Evolutionary conservation across 768 basidiomycete genomes (phyloP), one percentile per base, ranked within the genome.

Genomic region (Daedaleopsis nitida): DNA sequence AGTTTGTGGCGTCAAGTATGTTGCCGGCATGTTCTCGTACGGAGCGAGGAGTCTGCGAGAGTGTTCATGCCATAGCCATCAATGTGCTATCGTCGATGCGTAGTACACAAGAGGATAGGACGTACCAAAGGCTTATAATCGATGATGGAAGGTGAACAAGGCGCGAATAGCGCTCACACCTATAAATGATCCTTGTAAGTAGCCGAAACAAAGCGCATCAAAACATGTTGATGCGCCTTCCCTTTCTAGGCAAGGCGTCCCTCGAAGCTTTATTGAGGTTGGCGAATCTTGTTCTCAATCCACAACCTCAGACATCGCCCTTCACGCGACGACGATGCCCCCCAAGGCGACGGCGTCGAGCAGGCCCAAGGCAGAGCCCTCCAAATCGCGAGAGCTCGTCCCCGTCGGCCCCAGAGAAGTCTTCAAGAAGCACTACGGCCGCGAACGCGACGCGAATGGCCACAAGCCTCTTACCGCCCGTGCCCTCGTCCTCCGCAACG

Each of bases 401-500:
- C 70, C 79, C 1, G 74, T 81, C 13, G 87, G 87, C n/a, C 80
- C 83, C 13, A 77, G 78, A 62, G 78, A 86, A 52, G 74, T 89
- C 13, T 73, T 76, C 64, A 66, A 59, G 51, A 62, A 69, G 21
- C 64, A 71, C 34, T 55, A 73, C 51, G 68, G 64, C 10, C 81
- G 81, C 63, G 52, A 64, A 55, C 80, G 81, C 55, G 78, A 83
- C 54, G 78, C 77, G 68, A 73, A 83, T 63, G 80, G 81, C 37
- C 74, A 81, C 58, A 80, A 79, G 64, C 88, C 87, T 0, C 84
- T 86, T 1, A 91, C 91, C 0, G 78, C 82, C n/a, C 85, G 87
- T 45, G 91, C 91, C 27, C 80, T 92, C 56, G 72, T 91, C 57
- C 74, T 92, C 64, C 83, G 91, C 64, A 88, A 91, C 68, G 88